A percentile compares a stretch with the other conserved stretches of the same genome.
phyloP scores from a whole-genome alignment of 2,329 filamentous ascomycete species.

The Magnaporthales sp. region DNA sequence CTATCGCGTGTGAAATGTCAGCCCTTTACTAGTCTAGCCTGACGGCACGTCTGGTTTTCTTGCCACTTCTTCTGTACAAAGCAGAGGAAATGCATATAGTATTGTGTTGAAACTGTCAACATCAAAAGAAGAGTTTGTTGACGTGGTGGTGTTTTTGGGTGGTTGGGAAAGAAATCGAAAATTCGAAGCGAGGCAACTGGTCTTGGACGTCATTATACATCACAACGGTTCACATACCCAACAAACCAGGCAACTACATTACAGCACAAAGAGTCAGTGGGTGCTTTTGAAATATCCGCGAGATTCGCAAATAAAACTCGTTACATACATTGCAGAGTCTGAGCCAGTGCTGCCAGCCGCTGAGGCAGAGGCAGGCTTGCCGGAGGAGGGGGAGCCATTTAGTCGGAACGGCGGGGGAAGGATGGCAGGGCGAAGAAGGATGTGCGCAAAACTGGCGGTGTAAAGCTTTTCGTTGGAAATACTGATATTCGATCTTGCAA shows the following conservation, averaged over 20 bases:
- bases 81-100: background rate
- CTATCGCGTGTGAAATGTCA: constrained; percentile 32
- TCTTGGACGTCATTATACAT: background rate
- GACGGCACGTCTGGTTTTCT: background rate
- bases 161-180: background rate
- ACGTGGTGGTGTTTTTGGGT: background rate
- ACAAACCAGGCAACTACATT: constrained; percentile 66
- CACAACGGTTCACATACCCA: constrained; percentile 52
- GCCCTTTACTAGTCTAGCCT: background rate
- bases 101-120: background rate
- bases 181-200: background rate
- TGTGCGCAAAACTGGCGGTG: background rate
- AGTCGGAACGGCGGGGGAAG: background rate
- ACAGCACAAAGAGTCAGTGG: constrained; percentile 8
- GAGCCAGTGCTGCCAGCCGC: constrained; percentile 67
- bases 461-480: background rate
- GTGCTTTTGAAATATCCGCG: background rate
- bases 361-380: constrained; percentile 62
- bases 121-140: background rate
- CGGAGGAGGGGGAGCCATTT: constrained; percentile 67
- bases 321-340: constrained; percentile 84
- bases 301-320: background rate
- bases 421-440: background rate
- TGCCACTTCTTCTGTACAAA: background rate
- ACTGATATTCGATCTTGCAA: background rate